A percentile compares a stretch with the other conserved stretches of the same genome.
phyloP scores from a whole-genome alignment of 2,329 filamentous ascomycete species.

The Helminthosporium solani region DNA sequence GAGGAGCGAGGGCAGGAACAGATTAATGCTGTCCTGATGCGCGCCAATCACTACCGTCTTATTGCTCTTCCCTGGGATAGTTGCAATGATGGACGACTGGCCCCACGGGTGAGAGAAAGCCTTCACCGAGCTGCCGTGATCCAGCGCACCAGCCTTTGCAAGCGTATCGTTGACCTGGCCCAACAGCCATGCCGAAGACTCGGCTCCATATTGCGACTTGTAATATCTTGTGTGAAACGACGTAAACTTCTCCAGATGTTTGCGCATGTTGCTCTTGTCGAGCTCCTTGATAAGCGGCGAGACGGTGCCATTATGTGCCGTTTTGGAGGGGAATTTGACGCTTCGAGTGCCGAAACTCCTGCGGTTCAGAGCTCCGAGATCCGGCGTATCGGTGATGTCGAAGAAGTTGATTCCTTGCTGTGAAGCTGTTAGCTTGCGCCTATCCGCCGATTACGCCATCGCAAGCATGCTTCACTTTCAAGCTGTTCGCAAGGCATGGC shows the following conservation, averaged over 20 bases:
- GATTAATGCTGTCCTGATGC: slow-evolving; percentile 80
- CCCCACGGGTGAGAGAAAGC: slow-evolving; percentile 83
- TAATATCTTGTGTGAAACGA: slow-evolving; percentile 82
- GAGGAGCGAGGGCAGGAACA: slow-evolving; percentile 81
- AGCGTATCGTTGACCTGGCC: slow-evolving; percentile 72
- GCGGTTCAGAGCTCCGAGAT: slow-evolving; percentile 56
- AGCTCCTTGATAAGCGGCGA: slow-evolving; percentile 67
- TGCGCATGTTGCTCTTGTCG: slow-evolving; percentile 72
- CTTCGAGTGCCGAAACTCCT: slow-evolving; percentile 38
- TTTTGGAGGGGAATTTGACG: slow-evolving; percentile 67
- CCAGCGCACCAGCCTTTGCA: slow-evolving; percentile 66
- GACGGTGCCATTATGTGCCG: slow-evolving; percentile 65
- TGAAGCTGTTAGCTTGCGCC: slow-evolving; percentile 42
- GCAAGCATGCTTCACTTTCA: not conserved
- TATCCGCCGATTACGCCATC: not conserved
- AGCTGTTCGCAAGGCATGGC: not conserved
- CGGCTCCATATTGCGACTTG: slow-evolving; percentile 72
- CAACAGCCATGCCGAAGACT: slow-evolving; percentile 88
- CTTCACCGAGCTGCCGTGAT: slow-evolving; percentile 66
- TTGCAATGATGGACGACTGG: slow-evolving; percentile 88
- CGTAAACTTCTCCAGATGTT: slow-evolving; percentile 75
- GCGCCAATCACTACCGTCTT: slow-evolving; percentile 87
- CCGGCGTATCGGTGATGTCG: slow-evolving; percentile 79
- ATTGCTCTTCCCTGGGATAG: slow-evolving; percentile 80
- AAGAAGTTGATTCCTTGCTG: slow-evolving; percentile 87